Conservation (phyloP, 176 grass and related monocot genomes). For the Elymus sibiricus region DNA sequence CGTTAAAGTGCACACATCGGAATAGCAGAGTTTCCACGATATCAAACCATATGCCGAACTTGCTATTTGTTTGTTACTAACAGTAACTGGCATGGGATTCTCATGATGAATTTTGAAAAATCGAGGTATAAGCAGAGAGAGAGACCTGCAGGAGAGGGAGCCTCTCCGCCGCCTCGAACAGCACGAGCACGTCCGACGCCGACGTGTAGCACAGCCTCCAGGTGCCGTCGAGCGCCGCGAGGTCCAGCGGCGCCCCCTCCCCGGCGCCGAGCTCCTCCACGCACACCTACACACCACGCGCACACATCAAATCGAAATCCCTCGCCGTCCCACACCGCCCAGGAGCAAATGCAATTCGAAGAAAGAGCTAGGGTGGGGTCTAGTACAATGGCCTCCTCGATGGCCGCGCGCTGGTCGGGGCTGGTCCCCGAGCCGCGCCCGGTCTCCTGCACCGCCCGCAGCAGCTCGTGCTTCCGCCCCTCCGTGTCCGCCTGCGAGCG, state of each 20-base stretch:
- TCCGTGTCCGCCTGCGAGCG: conserved; percentile 46
- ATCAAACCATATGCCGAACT: neutral
- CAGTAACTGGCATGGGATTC: neutral
- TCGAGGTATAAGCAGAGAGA: neutral
- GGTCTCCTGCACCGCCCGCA: conserved; percentile 76
- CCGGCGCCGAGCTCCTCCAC: conserved; percentile 71
- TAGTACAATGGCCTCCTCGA: conserved; percentile 80
- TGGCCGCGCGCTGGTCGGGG: conserved; percentile 72
- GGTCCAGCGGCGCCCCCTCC: conserved; percentile 51
- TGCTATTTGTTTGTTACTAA: neutral
- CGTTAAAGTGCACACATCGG: neutral
- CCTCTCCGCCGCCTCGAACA: conserved; percentile 83
- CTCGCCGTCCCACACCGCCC: neutral
- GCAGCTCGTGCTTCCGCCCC: conserved; percentile 66
- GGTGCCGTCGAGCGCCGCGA: conserved; percentile 69
- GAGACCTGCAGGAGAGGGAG: conserved; percentile 68
- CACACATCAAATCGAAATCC: neutral
- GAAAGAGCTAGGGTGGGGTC: neutral
- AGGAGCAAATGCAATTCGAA: neutral
- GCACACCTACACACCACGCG: conserved; percentile 52
- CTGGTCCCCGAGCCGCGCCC: conserved; percentile 56
- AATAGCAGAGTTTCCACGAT: neutral
- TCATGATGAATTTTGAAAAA: neutral
- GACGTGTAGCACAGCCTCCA: conserved; percentile 95
- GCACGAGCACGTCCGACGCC: conserved; percentile 73